phyloP scores from a whole-genome alignment of 805 yeast species.

The Candida boidinii region DNA sequence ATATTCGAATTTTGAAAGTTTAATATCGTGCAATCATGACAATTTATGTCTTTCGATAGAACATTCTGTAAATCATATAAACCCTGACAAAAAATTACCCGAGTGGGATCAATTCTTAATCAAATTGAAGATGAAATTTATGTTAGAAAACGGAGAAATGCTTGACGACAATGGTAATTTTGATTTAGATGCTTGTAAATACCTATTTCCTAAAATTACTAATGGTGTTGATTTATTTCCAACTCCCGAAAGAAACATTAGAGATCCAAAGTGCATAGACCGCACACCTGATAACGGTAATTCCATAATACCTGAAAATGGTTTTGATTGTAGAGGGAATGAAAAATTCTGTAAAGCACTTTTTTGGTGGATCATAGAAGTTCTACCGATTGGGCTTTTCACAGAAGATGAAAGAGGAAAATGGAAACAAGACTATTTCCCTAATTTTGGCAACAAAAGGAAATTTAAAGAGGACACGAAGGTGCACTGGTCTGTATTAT shows the following conservation, averaged over 20 bases:
- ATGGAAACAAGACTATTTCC: conserved; percentile 42
- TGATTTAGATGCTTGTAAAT: too few relatives aligned
- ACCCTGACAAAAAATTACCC: not conserved
- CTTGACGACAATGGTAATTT: too few relatives aligned
- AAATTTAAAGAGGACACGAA: conserved; percentile 26
- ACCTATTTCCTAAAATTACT: too few relatives aligned
- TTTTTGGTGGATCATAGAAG: conserved; percentile 57
- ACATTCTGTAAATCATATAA: conserved; percentile 10
- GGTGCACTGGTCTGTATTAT: conserved; percentile 58
- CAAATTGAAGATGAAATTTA: too few relatives aligned
- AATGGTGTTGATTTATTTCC: conserved; percentile 7
- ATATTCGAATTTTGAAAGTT: conserved; percentile 30
- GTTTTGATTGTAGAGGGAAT: conserved; percentile 33
- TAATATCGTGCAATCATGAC: conserved; percentile 47
- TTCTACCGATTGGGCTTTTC: conserved; percentile 49
- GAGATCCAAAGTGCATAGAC: too few relatives aligned
- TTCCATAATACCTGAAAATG: conserved; percentile 2
- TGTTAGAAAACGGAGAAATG: too few relatives aligned
- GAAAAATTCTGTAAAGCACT: conserved; percentile 19
- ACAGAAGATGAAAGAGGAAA: conserved; percentile 36
- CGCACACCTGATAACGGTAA: too few relatives aligned
- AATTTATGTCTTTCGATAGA: conserved; percentile 24
- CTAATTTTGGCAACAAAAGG: conserved; percentile 49
- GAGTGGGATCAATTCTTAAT: too few relatives aligned
- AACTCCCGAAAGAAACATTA: conserved; percentile 6